Evolutionary conservation across 495 filamentous ascomycete genomes (phyloP).

Genomic region (Penicillium desertorum): DNA sequence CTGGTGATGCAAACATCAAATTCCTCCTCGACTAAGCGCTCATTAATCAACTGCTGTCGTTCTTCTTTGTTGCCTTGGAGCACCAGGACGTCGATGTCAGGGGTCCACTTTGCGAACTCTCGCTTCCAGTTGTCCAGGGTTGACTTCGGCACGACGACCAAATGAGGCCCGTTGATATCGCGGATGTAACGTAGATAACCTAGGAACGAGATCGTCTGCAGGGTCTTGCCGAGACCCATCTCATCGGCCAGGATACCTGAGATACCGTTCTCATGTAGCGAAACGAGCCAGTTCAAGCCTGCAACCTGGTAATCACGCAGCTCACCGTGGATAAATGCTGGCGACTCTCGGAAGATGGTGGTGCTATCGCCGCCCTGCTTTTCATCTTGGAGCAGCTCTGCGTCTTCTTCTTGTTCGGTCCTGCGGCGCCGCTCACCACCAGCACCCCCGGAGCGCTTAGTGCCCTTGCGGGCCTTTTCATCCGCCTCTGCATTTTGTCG

Average conservation of each 20-base stretch:
- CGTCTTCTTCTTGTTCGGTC: constrained; percentile 98
- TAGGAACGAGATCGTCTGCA: constrained; percentile 88
- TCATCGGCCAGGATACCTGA: constrained; percentile 97
- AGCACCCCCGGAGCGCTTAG: constrained; percentile 80
- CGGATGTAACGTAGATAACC: constrained; percentile 90
- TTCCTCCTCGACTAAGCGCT: constrained; percentile 84
- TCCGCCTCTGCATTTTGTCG: constrained; percentile 79
- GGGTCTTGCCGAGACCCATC: constrained; percentile 93
- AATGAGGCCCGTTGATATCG: constrained; percentile 87
- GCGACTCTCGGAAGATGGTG: constrained; percentile 90
- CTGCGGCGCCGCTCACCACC: constrained; percentile 74
- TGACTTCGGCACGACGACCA: constrained; percentile 93
- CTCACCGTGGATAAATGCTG: constrained; percentile 75
- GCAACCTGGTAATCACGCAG: constrained; percentile 97
- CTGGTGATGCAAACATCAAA: constrained; percentile 95
- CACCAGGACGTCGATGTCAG: constrained; percentile 91
- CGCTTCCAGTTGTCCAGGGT: constrained; percentile 98
- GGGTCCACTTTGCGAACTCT: constrained; percentile 92
- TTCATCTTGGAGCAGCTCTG: constrained; percentile 89
- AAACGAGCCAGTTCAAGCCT: constrained; percentile 97
- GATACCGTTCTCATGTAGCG: constrained; percentile 96
- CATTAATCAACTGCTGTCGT: constrained; percentile 82
- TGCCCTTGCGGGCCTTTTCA: constrained; percentile 66
- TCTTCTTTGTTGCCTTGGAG: constrained; percentile 96
- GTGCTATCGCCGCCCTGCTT: constrained; percentile 79